Evolutionary conservation across 768 basidiomycete genomes (phyloP), one percentile per base, ranked within the genome.

Genomic region (Scleroderma citrinum): DNA sequence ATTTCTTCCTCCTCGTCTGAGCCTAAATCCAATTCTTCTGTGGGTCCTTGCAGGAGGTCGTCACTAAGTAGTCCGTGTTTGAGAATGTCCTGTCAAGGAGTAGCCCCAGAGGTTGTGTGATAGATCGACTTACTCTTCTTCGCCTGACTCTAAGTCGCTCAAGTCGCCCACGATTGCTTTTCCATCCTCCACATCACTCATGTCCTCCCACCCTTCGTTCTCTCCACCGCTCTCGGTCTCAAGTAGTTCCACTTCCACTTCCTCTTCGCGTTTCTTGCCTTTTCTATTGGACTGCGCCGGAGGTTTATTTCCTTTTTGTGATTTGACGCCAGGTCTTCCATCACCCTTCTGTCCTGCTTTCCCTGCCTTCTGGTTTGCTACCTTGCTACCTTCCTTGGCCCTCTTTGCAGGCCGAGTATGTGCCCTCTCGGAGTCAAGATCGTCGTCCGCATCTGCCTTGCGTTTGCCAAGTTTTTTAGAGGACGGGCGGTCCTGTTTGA

Each of bases 401-500:
- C 70, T 76, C 66, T 67, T 73, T 59, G 56, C 59, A 43, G 57
- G 61, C 32, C 64, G 66, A 11, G 59, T 58, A 34, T 53, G 60
- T 31, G 48, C 66, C 24, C 36, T 37, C 41, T 59, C 58, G 24
- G 23, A 41, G 47, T 65, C 70, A 31, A 36, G 37, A 44, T 70
- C 68, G 6, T 54, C 56, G 32, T 66, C 67, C 69, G 55, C 60
- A 24, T 72, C 72, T 21, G 82, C 83, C 65, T 89, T 91, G 37
- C 88, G 83, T 64, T 91, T 91, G 35, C 84, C 83, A 13, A 80
- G 71, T 52, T 77, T 81, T 68, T 82, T 84, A 2, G 72, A 63
- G 3, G 77, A 73, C 3, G 67, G 61, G 3, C 60, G 58, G 7
- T 62, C 59, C 6, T 58, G 54, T 16, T 70, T 70, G 0, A 59